Evolutionary conservation across 805 yeast species (phyloP).

Genomic region (Grigorovia humatica): DNA sequence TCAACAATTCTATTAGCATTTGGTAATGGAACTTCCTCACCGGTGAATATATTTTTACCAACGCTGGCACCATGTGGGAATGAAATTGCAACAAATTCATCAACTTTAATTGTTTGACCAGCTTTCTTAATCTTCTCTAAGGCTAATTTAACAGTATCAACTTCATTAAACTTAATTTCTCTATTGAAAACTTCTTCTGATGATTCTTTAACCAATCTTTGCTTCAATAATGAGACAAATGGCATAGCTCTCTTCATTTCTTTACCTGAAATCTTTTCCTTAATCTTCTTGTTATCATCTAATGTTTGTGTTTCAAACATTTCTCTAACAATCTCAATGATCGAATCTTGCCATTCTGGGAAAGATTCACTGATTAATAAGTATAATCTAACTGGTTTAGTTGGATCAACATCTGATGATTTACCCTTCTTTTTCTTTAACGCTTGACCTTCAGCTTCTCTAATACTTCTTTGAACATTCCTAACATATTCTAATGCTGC

Average conservation of each 20-base stretch:
- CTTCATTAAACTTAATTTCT: slow-evolving; percentile 75
- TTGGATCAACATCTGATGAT: slow-evolving; percentile 60
- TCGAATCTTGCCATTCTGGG: slow-evolving; percentile 85
- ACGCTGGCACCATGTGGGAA: slow-evolving; percentile 51
- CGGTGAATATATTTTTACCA: slow-evolving; percentile 61
- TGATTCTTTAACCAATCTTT: slow-evolving; percentile 56
- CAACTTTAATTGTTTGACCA: slow-evolving; percentile 48
- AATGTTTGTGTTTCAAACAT: slow-evolving; percentile 55
- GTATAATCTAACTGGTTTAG: slow-evolving; percentile 63
- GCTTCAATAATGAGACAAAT: slow-evolving; percentile 77
- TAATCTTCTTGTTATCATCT: slow-evolving; percentile 54
- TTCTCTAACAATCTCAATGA: slow-evolving; percentile 69
- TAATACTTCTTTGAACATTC: slow-evolving; percentile 65
- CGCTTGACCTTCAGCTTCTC: slow-evolving; percentile 85
- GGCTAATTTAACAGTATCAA: slow-evolving; percentile 49
- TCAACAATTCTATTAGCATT: slow-evolving; percentile 59
- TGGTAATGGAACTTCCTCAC: slow-evolving; percentile 57
- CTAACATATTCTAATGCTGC: slow-evolving; percentile 77
- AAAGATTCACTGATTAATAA: slow-evolving; percentile 70
- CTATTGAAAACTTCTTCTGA: slow-evolving; percentile 81
- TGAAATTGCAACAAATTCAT: slow-evolving; percentile 48
- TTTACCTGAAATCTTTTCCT: slow-evolving; percentile 55
- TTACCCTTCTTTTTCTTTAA: slow-evolving; percentile 83
- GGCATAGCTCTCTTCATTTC: slow-evolving; percentile 99
- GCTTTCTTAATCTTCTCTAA: slow-evolving; percentile 49